A percentile compares a stretch with the other conserved stretches of the same genome.
These are phyloP conservation scores for Lipomyces kockii DNA, from an alignment of 805 yeast genomes.

Conservation along the genomic window DNA sequence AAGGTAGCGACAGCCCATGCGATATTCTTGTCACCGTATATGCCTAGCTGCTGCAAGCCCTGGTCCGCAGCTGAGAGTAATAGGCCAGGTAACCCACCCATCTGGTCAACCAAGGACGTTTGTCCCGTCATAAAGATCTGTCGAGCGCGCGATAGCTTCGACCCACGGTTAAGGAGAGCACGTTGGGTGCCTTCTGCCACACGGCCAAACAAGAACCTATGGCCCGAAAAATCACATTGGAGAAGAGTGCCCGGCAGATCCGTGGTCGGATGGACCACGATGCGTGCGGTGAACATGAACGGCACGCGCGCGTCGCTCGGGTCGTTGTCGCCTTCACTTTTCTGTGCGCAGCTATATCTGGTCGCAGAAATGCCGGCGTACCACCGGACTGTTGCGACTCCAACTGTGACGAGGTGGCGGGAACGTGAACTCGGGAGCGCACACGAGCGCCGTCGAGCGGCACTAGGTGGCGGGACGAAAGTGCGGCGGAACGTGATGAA, in stretches of 20 bases:
- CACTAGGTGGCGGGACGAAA: neutral
- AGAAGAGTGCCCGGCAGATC: slow-evolving; percentile 21
- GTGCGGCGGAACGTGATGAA: neutral
- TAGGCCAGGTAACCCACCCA: slow-evolving; percentile 93
- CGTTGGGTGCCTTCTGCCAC: slow-evolving; percentile 88
- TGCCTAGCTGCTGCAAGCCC: slow-evolving; percentile 61
- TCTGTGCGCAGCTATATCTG: neutral
- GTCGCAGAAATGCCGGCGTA: neutral
- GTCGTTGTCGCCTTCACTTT: neutral
- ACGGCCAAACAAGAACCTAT: slow-evolving; percentile 69
- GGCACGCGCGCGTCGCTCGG: neutral
- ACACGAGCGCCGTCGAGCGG: slow-evolving; percentile 3
- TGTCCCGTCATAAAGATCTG: slow-evolving; percentile 79
- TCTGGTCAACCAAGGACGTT: slow-evolving; percentile 68
- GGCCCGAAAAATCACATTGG: slow-evolving; percentile 17
- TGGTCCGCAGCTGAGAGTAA: slow-evolving; percentile 82
- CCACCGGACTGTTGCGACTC: neutral
- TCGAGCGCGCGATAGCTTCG: slow-evolving; percentile 61
- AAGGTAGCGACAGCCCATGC: slow-evolving; percentile 73
- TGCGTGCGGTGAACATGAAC: slow-evolving; percentile 15
- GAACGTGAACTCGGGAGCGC: neutral
- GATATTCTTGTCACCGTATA: slow-evolving; percentile 57
- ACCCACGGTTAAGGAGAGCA: slow-evolving; percentile 62
- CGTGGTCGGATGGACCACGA: slow-evolving; percentile 26
- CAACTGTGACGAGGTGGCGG: neutral